These are phyloP conservation scores for Arxiozyma telluris DNA, from an alignment of 1,139 yeast species.

Conservation along the genomic window DNA sequence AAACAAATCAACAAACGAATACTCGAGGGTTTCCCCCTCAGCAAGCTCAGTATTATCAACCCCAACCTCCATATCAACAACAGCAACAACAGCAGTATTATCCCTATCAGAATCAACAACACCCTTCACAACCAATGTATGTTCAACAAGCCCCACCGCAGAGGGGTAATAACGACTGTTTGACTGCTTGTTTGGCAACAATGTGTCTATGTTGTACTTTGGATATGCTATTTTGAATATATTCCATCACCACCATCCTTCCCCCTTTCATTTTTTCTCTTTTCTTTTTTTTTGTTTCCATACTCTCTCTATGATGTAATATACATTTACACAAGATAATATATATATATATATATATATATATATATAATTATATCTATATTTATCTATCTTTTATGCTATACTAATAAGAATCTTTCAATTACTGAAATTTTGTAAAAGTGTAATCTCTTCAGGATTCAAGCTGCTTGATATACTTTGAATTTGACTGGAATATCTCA, in stretches of 20 bases:
- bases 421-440: constrained; percentile 18
- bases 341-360: background rate
- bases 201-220: constrained; percentile 67
- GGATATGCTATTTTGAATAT: constrained; percentile 44
- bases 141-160: constrained; percentile 48
- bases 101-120: constrained; percentile 27
- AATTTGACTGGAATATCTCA: constrained; percentile 17
- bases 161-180: constrained; percentile 41
- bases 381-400: background rate
- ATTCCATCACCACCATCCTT: background rate
- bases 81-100: constrained; percentile 23
- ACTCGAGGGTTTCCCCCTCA: constrained; percentile 4
- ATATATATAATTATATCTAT: background rate
- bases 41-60: constrained; percentile 11
- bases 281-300: constrained; percentile 66
- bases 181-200: constrained; percentile 65
- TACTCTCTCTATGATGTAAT: constrained; percentile 95
- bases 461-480: constrained; percentile 14
- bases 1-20: background rate
- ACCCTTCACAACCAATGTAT: constrained; percentile 54
- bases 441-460: constrained; percentile 18
- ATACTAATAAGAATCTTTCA: background rate
- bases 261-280: constrained; percentile 29
- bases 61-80: constrained; percentile 7
- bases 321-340: constrained; percentile 95